A percentile compares a stretch with the other conserved stretches of the same genome.
phyloP scores from a whole-genome alignment of 257 asterid species.

The Avicennia marina region DNA sequence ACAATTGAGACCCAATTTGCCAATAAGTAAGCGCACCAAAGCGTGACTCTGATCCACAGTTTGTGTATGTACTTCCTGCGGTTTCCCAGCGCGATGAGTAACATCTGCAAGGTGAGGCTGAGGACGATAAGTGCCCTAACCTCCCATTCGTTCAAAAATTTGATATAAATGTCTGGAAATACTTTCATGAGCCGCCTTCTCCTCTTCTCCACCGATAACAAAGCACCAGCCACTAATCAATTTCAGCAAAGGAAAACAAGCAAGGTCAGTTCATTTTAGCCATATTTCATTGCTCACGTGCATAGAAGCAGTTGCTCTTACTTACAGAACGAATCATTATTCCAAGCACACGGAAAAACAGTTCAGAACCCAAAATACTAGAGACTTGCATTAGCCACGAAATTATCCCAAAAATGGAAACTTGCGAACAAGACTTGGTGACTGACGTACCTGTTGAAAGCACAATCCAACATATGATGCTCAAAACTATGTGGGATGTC shows the following conservation, averaged over 20 bases:
- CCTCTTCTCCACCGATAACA: conserved; percentile 27
- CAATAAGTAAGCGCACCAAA: conserved; percentile 45
- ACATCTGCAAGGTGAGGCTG: conserved; percentile 39
- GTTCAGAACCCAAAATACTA: no score
- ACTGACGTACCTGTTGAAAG: no score
- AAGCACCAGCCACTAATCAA: conserved; percentile 29
- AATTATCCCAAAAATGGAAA: no score
- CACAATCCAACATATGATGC: no score
- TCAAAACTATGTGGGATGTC: no score
- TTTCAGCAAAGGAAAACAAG: background rate
- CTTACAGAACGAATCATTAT: no score
- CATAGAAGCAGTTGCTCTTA: background rate
- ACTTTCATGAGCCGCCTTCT: conserved; percentile 22
- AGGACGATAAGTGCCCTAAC: conserved; percentile 23
- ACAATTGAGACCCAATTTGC: conserved; percentile 47
- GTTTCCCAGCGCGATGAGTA: conserved; percentile 31
- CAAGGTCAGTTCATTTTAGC: background rate
- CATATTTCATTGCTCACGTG: background rate
- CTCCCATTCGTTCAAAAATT: conserved; percentile 36
- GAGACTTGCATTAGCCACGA: no score
- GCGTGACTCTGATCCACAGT: conserved; percentile 31
- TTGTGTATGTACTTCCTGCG: conserved; percentile 35
- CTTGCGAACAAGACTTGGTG: no score
- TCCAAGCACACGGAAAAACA: no score
- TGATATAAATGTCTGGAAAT: conserved; percentile 17